These are phyloP conservation scores for Annona squamosa DNA, from an alignment of 164 flowering plant genomes.

Conservation along the genomic window DNA sequence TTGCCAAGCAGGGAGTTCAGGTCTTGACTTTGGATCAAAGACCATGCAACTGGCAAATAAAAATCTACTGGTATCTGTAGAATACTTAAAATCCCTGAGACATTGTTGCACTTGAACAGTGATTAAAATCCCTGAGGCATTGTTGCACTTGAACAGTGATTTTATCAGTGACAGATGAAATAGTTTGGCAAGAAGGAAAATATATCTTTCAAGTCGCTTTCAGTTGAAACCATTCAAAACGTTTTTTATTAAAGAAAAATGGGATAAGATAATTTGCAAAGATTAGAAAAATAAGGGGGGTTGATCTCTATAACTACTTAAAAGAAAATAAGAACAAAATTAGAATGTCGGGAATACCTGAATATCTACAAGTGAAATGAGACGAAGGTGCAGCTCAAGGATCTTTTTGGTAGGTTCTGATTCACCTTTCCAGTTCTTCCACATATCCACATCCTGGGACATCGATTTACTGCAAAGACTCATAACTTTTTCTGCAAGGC, in stretches of 20 bases:
- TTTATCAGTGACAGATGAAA: not conserved
- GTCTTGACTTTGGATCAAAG: no score
- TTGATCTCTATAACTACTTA: not conserved
- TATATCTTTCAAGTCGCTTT: not conserved
- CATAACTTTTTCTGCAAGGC: conserved; percentile 56
- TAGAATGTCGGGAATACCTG: conserved; percentile 44
- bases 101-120: not conserved
- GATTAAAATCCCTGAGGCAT: not conserved
- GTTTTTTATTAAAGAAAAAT: no score
- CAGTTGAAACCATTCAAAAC: not conserved
- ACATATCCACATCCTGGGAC: conserved; percentile 25
- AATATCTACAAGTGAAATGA: conserved; percentile 71
- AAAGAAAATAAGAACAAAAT: not conserved
- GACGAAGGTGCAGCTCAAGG: conserved; percentile 66
- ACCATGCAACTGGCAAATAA: not conserved
- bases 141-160: not conserved
- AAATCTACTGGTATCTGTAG: not conserved
- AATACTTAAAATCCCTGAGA: not conserved
- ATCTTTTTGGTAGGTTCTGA: conserved; percentile 58
- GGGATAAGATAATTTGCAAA: not conserved
- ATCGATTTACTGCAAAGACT: conserved; percentile 40
- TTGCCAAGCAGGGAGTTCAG: not conserved
- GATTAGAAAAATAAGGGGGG: not conserved
- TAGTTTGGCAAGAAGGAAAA: not conserved
- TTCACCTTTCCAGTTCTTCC: conserved; percentile 73